A percentile compares a stretch with the other conserved stretches of the same genome.
phyloP scores from a whole-genome alignment of 176 grass and related monocot species.

The Rhipidocladum racemiflorum region DNA sequence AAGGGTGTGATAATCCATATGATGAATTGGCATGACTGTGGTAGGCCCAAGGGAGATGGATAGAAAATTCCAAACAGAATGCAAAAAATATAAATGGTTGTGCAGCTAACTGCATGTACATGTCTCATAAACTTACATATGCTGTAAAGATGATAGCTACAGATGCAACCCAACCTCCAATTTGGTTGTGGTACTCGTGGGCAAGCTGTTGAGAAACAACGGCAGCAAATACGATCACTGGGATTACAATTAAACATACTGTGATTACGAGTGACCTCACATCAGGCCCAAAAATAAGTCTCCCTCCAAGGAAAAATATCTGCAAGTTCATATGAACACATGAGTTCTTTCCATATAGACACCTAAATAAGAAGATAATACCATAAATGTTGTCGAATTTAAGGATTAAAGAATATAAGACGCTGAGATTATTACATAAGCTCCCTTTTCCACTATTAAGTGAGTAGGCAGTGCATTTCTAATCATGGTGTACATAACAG shows the following conservation, averaged over 20 bases:
- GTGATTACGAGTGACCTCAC: slow-evolving; percentile 60
- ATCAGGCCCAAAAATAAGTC: slow-evolving; percentile 83
- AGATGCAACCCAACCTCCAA: slow-evolving; percentile 46
- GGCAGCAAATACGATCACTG: slow-evolving; percentile 56
- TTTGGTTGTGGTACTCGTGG: slow-evolving; percentile 46
- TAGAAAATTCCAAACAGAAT: not conserved
- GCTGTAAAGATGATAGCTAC: slow-evolving; percentile 49
- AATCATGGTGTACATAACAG: not conserved
- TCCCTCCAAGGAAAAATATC: slow-evolving; percentile 74
- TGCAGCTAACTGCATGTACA: not conserved
- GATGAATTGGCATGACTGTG: not conserved
- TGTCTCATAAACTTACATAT: slow-evolving; percentile 58
- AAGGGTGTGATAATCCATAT: not conserved
- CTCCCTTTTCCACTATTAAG: not conserved
- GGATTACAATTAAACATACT: slow-evolving; percentile 58
- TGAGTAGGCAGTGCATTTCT: not conserved
- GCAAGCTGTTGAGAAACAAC: slow-evolving; percentile 51
- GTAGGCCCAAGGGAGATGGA: not conserved
- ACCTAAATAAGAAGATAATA: not conserved
- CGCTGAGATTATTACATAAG: not conserved
- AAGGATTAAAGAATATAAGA: not conserved
- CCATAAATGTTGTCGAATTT: not conserved
- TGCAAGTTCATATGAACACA: slow-evolving; percentile 26
- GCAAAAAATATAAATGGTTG: not conserved
- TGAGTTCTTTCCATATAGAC: not conserved